A percentile compares a stretch with the other conserved stretches of the same genome.
Conservation (phyloP, 306 rosid genomes). For the Argentina anserina region DNA sequence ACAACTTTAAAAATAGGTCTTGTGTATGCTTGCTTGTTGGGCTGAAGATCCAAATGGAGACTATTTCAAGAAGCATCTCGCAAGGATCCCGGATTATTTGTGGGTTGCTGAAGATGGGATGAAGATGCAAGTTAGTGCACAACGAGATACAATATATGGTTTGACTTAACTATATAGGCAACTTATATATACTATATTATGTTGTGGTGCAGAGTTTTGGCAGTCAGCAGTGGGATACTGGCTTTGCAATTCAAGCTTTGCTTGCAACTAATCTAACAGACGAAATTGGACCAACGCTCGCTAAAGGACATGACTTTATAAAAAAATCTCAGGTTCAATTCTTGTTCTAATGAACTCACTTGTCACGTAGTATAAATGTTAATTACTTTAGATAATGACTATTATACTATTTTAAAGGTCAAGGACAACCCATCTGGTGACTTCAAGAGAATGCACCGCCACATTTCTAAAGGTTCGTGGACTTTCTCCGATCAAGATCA, state of each 20-base stretch:
- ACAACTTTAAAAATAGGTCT: conserved; percentile 25
- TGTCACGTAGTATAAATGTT: background rate
- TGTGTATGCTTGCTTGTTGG: conserved; percentile 80
- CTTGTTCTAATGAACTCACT: too few relatives aligned
- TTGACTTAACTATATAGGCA: too few relatives aligned
- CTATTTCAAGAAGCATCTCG: conserved; percentile 64
- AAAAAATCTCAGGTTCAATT: conserved; percentile 56
- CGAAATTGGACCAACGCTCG: conserved; percentile 49
- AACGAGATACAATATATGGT: background rate
- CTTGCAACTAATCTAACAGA: conserved; percentile 46
- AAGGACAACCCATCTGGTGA: conserved; percentile 55
- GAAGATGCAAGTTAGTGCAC: conserved; percentile 50
- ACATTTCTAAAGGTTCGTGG: conserved; percentile 75
- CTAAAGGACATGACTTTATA: conserved; percentile 55
- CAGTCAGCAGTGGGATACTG: conserved; percentile 67
- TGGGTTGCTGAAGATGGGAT: conserved; percentile 85
- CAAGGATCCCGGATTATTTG: conserved; percentile 58
- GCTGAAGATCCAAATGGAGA: conserved; percentile 72
- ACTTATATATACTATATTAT: too few relatives aligned
- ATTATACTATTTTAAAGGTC: conserved; percentile 29
- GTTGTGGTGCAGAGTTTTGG: conserved; percentile 49
- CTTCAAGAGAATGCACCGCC: conserved; percentile 59
- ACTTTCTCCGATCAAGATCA: conserved; percentile 77
- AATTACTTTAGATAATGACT: background rate
- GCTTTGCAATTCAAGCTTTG: conserved; percentile 61